These are phyloP conservation scores for Mycena pura DNA, from an alignment of 768 basidiomycete species.

Conservation along the genomic window DNA sequence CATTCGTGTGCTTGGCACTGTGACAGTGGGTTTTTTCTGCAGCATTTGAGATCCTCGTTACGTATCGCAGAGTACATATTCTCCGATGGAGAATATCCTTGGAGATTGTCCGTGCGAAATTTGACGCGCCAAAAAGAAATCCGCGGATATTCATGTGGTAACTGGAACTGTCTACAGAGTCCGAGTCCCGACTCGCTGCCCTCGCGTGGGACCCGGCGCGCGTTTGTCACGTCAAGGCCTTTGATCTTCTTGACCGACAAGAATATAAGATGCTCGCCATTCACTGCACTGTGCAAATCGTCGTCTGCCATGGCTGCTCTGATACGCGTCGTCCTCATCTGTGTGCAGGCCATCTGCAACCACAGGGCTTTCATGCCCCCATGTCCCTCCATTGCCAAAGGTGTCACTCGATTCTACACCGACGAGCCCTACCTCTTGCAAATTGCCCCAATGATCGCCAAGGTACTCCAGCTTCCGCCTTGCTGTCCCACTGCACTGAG, in stretches of 20 bases:
- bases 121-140: no score
- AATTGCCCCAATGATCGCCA: slow-evolving; percentile 55
- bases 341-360: slow-evolving; percentile 49
- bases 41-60: slow-evolving; percentile 36
- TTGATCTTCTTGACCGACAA: slow-evolving; percentile 7
- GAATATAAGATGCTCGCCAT: slow-evolving; percentile 2
- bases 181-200: background rate
- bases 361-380: slow-evolving; percentile 55
- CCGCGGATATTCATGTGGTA: no score
- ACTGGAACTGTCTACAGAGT: no score
- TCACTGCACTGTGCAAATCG: background rate
- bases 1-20: slow-evolving; percentile 45
- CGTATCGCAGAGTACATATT: slow-evolving; percentile 42
- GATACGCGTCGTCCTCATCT: slow-evolving; percentile 46
- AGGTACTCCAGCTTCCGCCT: slow-evolving; percentile 38
- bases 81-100: no score
- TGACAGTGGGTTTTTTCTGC: slow-evolving; percentile 44
- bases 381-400: slow-evolving; percentile 52
- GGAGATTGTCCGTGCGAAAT: no score
- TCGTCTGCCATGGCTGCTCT: no score
- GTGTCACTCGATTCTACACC: slow-evolving; percentile 48
- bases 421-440: slow-evolving; percentile 50
- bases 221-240: slow-evolving; percentile 10
- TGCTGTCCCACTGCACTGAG: slow-evolving; percentile 22
- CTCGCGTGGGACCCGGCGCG: no score